phyloP scores from a whole-genome alignment of 2,329 filamentous ascomycete species.

The Colletotrichum tropicicola region DNA sequence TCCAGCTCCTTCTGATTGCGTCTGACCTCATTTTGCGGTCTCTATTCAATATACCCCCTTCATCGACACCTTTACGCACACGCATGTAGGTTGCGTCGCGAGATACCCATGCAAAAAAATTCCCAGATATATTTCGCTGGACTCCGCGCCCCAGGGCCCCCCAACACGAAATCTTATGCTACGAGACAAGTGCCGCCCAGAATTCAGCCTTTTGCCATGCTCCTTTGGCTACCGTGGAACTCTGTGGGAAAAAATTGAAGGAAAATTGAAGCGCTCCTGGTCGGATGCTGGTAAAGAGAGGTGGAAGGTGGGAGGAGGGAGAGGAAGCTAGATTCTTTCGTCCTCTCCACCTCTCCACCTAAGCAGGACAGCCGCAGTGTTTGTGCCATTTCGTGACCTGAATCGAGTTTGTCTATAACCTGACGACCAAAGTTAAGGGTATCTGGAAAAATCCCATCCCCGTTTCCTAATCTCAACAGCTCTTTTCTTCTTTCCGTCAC shows the following conservation, averaged over 20 bases:
- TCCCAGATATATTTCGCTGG: too few species aligned
- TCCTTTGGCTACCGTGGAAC: not conserved
- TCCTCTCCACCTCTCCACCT: not conserved
- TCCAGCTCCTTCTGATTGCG: not conserved
- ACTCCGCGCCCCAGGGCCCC: not conserved
- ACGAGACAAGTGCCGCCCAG: not conserved
- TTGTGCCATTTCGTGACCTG: slow-evolving; percentile 34
- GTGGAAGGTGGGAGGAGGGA: not conserved
- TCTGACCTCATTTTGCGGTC: not conserved
- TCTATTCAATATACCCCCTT: slow-evolving; percentile 6
- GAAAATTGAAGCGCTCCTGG: not conserved
- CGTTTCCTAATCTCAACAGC: slow-evolving; percentile 28
- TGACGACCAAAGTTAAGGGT: slow-evolving; percentile 44
- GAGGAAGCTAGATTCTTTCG: too few species aligned
- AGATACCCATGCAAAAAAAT: too few species aligned
- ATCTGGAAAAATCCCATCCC: slow-evolving; percentile 37
- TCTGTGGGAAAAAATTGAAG: not conserved
- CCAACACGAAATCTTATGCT: not conserved
- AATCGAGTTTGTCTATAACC: slow-evolving; percentile 45
- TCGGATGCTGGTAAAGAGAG: slow-evolving; percentile 16
- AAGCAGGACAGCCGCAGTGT: not conserved
- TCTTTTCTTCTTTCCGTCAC: slow-evolving; percentile 4
- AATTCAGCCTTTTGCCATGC: not conserved
- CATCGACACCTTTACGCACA: not conserved
- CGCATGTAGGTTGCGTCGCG: too few species aligned